These are phyloP conservation scores for Russula emetica DNA, from an alignment of 768 basidiomycete species.

Conservation along the genomic window DNA sequence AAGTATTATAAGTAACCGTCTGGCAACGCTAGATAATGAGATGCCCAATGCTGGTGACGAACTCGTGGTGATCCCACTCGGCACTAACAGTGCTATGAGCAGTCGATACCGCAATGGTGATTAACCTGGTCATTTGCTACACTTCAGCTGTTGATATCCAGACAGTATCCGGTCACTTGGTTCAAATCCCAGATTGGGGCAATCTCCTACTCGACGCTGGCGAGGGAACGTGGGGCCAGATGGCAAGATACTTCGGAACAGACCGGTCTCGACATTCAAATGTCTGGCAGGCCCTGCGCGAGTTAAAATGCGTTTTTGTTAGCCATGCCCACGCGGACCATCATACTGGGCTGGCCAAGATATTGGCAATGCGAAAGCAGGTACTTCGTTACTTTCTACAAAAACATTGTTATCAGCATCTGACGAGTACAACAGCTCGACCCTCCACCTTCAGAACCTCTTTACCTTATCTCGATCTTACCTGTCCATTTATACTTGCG, in stretches of 20 bases:
- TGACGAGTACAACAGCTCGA: slow-evolving; percentile 46
- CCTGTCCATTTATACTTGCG: slow-evolving; percentile 60
- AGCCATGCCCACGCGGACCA: slow-evolving; percentile 94
- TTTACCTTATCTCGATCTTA: slow-evolving; percentile 66
- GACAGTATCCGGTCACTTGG: slow-evolving; percentile 70
- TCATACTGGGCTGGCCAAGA: slow-evolving; percentile 73
- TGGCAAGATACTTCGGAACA: slow-evolving; percentile 69
- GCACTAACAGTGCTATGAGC: slow-evolving; percentile 85
- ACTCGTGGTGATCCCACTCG: slow-evolving; percentile 69
- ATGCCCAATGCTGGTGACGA: slow-evolving; percentile 47
- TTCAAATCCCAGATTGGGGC: slow-evolving; percentile 68
- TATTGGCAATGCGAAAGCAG: slow-evolving; percentile 65
- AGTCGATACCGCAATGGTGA: slow-evolving; percentile 84
- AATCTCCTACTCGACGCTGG: slow-evolving; percentile 83
- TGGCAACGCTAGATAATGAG: slow-evolving; percentile 2
- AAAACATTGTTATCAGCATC: neutral
- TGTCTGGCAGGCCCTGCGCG: slow-evolving; percentile 58
- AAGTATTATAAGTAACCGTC: slow-evolving; percentile 32
- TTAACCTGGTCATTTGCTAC: slow-evolving; percentile 23
- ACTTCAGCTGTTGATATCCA: neutral
- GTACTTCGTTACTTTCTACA: slow-evolving; percentile 40
- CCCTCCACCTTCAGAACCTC: slow-evolving; percentile 54
- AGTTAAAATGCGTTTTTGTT: slow-evolving; percentile 75
- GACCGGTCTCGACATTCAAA: slow-evolving; percentile 36
- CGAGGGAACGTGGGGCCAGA: slow-evolving; percentile 91